Percentiles rank a stretch among this genome's conserved stretches.
These are phyloP conservation scores for Cercospora nicotianae DNA, from an alignment of 2,329 filamentous ascomycete genomes.

Conservation along the genomic window DNA sequence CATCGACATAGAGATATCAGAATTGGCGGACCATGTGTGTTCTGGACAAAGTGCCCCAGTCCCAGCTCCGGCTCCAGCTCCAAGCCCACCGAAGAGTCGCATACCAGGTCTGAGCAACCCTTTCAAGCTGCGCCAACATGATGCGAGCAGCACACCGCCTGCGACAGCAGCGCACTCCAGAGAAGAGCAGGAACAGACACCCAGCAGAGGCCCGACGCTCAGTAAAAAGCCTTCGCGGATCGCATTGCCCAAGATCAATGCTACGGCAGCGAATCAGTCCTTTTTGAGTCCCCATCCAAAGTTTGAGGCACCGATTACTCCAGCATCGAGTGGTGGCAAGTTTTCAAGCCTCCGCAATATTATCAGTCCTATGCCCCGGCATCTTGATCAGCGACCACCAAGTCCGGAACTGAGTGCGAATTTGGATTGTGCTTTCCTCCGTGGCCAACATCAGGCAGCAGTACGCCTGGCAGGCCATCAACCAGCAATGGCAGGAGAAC, in stretches of 20 bases:
- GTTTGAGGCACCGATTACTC: constrained; percentile 55
- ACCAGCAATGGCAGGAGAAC: constrained; percentile 32
- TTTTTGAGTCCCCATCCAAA: constrained; percentile 40
- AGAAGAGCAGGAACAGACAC: constrained; percentile 15
- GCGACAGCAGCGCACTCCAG: constrained; percentile 3
- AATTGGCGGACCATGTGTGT: constrained; percentile 83
- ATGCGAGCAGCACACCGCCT: constrained; percentile 18
- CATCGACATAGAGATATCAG: constrained; percentile 73
- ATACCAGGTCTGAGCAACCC: constrained; percentile 31
- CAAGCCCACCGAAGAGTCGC: constrained; percentile 20
- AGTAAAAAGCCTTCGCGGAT: constrained; percentile 24
- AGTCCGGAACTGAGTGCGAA: constrained; percentile 46
- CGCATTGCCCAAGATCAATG: constrained; percentile 34
- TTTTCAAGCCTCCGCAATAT: constrained; percentile 29
- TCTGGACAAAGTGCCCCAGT: constrained; percentile 19
- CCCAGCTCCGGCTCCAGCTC: background rate
- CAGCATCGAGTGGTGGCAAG: constrained; percentile 38
- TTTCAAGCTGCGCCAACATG: constrained; percentile 30
- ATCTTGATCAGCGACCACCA: constrained; percentile 36
- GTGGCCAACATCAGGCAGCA: constrained; percentile 44
- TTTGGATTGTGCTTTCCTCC: constrained; percentile 55
- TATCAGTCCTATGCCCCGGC: constrained; percentile 37
- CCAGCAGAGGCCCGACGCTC: constrained; percentile 19
- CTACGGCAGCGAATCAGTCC: constrained; percentile 35
- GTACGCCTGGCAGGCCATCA: constrained; percentile 29